Evolutionary conservation across 306 rosid genomes (phyloP).

Genomic region (Luffa aegyptiaca): DNA sequence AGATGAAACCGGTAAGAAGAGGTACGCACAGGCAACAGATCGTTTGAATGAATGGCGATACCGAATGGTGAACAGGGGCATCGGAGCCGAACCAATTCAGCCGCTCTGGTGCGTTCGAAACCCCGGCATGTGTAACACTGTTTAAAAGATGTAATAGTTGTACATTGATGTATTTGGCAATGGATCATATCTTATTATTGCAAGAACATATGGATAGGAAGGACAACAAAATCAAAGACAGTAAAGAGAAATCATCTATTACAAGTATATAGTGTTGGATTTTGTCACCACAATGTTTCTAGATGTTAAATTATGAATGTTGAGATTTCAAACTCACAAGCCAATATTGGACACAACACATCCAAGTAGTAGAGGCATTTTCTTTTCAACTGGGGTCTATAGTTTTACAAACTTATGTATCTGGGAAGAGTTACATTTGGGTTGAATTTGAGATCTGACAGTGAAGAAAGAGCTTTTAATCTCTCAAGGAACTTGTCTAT

Average conservation of each 20-base stretch:
- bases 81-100: slow-evolving; percentile 83
- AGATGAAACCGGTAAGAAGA: slow-evolving; percentile 45
- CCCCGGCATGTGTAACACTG: slow-evolving; percentile 74
- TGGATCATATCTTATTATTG: background rate
- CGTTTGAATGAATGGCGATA: slow-evolving; percentile 77
- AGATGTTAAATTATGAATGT: background rate
- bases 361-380: background rate
- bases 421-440: slow-evolving; percentile 4
- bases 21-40: slow-evolving; percentile 68
- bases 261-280: background rate
- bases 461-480: slow-evolving; percentile 24
- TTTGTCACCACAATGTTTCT: background rate
- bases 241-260: background rate
- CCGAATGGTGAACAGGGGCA: slow-evolving; percentile 67
- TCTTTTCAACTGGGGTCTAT: background rate
- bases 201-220: background rate
- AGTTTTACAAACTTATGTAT: background rate
- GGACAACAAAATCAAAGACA: background rate
- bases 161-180: background rate
- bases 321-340: background rate
- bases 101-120: slow-evolving; percentile 81
- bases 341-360: background rate
- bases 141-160: slow-evolving; percentile 12
- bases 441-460: slow-evolving; percentile 13
- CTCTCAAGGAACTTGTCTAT: slow-evolving; percentile 25